Evolutionary conservation across 345 rosid genomes (phyloP).

Genomic region (Geranium brycei): DNA sequence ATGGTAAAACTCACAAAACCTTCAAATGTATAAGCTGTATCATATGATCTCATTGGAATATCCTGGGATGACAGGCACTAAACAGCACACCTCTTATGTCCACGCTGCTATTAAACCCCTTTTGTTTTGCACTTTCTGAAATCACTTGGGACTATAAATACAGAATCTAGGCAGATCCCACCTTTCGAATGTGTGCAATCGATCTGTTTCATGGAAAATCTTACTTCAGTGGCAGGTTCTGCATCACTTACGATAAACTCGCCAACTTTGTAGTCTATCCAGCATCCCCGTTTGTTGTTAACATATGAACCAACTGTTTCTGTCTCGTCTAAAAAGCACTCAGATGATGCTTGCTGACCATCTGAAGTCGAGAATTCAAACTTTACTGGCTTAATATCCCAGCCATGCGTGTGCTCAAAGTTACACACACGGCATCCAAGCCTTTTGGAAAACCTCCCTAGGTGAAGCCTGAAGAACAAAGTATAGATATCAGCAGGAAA

Average conservation of each 20-base stretch:
- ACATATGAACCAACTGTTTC: constrained; percentile 37
- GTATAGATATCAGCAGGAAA: constrained; percentile 75
- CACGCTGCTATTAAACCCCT: constrained; percentile 30
- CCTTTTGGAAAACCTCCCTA: constrained; percentile 63
- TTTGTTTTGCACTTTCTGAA: constrained; percentile 40
- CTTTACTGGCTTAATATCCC: constrained; percentile 68
- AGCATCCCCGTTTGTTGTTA: constrained; percentile 64
- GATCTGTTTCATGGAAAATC: constrained; percentile 86
- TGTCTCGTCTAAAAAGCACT: constrained; percentile 42
- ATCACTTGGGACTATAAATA: constrained; percentile 62
- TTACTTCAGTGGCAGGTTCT: constrained; percentile 51
- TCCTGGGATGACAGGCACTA: constrained; percentile 4
- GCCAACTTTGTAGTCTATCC: constrained; percentile 77
- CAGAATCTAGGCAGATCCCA: constrained; percentile 86
- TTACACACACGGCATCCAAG: constrained; percentile 56
- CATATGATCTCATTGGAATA: constrained; percentile 13
- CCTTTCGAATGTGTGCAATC: constrained; percentile 95
- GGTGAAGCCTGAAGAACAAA: constrained; percentile 68
- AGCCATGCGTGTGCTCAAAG: constrained; percentile 73
- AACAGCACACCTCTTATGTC: constrained; percentile 4
- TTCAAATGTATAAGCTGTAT: constrained; percentile 29
- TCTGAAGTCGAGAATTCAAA: constrained; percentile 56
- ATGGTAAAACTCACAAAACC: constrained; percentile 10
- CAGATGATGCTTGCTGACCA: constrained; percentile 51
- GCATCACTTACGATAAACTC: constrained; percentile 53